Base-by-base conservation (phyloP, 352 stramenopile species). In the Thraustotheca clavata region DNA sequence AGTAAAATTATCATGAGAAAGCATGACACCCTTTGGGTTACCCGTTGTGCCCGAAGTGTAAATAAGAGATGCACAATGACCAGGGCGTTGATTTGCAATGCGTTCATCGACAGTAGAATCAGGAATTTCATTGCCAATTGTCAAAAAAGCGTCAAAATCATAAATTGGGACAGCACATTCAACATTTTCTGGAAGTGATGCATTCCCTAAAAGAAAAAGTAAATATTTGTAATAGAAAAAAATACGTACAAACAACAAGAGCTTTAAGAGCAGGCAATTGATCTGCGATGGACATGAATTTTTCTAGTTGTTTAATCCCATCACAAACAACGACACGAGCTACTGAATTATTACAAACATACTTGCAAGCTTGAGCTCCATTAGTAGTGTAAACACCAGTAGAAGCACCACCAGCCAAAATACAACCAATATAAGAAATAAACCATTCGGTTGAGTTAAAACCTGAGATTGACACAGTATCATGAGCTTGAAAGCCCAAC, bases 391-490 rank as follows among this genome's bases (percentile, higher is more conserved):
- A 96, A 62, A 96, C 86, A 36, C 87, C 87, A 14, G 85, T 79
- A 62, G 83, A 80, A 39, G 94, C 74, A 1, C 75, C 85, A 27
- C 86, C 86, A 24, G 85, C 81, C 46, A 92, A 73, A 61, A 95
- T 92, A 24, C 80, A 70, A 27, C 85, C 86, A 60, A 82, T 83
- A 60, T 90, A 82, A 49, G 77, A 78, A 63, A 95, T 78, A 60
- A 94, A 83, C 80, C 87, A 96, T 67, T 96, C 80, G 8, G 84
- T 80, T 32, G 80, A 83, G 71, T 95, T 95, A 68, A 84, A 87
- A 27, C 87, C 87, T 40, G 89, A 87, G 29, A 96, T 80, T 60
- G 75, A 87, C 24, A 96, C 85, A 0, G 74, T 76, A 34, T 96
- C 77, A 52, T 89, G 79, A 22, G 72, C 67, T 32, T 83, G 41